Evolutionary conservation across 495 filamentous ascomycete species (phyloP).

Genomic region (Xylaria acuta): DNA sequence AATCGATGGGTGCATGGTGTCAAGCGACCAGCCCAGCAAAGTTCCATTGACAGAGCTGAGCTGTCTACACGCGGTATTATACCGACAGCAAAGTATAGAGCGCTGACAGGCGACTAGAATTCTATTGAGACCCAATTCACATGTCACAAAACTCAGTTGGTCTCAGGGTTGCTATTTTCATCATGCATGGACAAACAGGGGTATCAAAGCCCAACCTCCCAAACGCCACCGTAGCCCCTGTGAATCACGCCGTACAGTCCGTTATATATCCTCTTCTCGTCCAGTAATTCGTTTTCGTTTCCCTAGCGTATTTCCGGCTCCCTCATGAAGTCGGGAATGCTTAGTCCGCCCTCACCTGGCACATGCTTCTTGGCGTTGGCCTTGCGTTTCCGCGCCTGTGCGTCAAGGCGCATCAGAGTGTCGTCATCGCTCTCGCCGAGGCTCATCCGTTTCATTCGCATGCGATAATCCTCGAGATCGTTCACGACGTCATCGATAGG

Average conservation of each 20-base stretch:
- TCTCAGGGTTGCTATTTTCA: not conserved
- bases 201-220: conserved; percentile 22
- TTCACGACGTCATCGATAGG: conserved; percentile 41
- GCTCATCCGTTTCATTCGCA: conserved; percentile 30
- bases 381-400: conserved; percentile 30
- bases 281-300: not conserved
- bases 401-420: conserved; percentile 25
- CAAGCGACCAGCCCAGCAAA: not conserved
- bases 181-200: conserved; percentile 20
- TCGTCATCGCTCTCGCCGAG: conserved; percentile 43
- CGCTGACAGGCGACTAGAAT: not conserved
- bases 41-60: not conserved
- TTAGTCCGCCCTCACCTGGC: conserved; percentile 42
- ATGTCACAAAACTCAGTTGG: not conserved
- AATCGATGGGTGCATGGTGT: not conserved
- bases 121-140: not conserved
- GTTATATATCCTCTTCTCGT: not conserved
- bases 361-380: conserved; percentile 35
- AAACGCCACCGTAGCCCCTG: conserved; percentile 20
- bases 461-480: conserved; percentile 34
- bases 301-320: conserved; percentile 53
- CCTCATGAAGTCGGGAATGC: conserved; percentile 51
- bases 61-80: not conserved
- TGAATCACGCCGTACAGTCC: not conserved
- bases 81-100: not conserved